Evolutionary conservation across 345 rosid genomes (phyloP), one percentile per base, ranked within the genome.

Genomic region (Salix caprea): DNA sequence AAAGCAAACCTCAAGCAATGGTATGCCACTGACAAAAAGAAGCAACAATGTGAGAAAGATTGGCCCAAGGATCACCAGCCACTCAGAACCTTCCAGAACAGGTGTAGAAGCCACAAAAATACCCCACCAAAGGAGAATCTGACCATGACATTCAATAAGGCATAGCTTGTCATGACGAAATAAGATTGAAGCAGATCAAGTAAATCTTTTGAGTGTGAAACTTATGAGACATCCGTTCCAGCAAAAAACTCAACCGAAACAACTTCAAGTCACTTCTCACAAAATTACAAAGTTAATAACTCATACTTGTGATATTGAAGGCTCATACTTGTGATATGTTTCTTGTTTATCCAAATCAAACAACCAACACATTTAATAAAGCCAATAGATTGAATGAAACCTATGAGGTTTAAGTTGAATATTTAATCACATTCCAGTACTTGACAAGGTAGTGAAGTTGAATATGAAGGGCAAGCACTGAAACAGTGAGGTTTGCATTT

Each of bases 81-180:
- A 95, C 84, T 93, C 94, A 12, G 87, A 86, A 80, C 91, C 93
- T 77, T 87, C 83, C 67, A 93, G 94, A 54, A 90, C 86, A 16
- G 99, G 90, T 52, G 89, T 21, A 37, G 99, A 76, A 69, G 94
- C 93, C 80, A 91, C 87, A 73, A 89, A 93, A 77, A 95, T 75
- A 39, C 96, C 99, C 97, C 99, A 95, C 94, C 96, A 91, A 2
- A 93, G 90, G n/a, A 91, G 72, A 74, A 93, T 89, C 97, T 95
- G 88, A 72, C 15, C 28, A 67, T 26, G 70, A 60, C 70, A 76
- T 76, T 73, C 64, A n/a, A 75, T 54, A 46, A 30, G 9, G 54
- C 6, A 16, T 50, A 5, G 21, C 56, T 24, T 73, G 37, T 16
- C 21, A 37, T 23, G 37, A 40, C 0, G 6, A 5, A 19, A 26